phyloP scores from a whole-genome alignment of 805 yeast genomes.

The Priceomyces castillae region DNA sequence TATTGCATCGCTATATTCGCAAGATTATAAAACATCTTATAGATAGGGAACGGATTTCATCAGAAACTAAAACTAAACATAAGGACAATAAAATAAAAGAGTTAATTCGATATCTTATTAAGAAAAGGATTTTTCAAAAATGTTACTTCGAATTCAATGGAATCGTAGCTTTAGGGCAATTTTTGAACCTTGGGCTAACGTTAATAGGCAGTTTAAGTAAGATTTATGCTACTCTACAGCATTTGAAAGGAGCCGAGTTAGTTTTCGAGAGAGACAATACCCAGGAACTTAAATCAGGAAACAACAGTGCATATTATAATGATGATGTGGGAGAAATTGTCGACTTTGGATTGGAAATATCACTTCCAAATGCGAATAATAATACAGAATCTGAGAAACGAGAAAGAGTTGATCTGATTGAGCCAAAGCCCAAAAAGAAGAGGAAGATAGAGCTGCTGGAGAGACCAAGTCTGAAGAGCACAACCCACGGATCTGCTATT shows the following conservation, averaged over 20 bases:
- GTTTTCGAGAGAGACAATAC: not conserved
- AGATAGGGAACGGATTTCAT: constrained; percentile 11
- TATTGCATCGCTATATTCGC: constrained; percentile 56
- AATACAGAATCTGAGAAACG: too few relatives aligned
- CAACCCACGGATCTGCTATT: constrained; percentile 6
- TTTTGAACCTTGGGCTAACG: constrained; percentile 68
- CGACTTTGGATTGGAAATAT: not conserved
- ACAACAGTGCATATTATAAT: not conserved
- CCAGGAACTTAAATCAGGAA: not conserved
- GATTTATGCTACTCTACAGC: constrained; percentile 27
- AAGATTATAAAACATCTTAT: constrained; percentile 29
- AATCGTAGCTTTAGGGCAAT: constrained; percentile 71
- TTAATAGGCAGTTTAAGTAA: constrained; percentile 56
- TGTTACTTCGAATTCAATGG: constrained; percentile 64
- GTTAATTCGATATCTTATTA: constrained; percentile 26
- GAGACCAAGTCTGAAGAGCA: constrained; percentile 13
- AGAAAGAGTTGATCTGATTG: not conserved
- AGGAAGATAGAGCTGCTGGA: constrained; percentile 8
- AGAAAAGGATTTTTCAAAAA: constrained; percentile 37
- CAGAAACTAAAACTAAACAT: constrained; percentile 7
- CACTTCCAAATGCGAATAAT: too few relatives aligned
- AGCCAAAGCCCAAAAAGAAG: constrained; percentile 7
- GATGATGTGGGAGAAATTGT: constrained; percentile 29
- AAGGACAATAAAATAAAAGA: constrained; percentile 13
- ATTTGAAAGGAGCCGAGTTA: constrained; percentile 15